These are phyloP conservation scores for Avena insularis DNA, from an alignment of 176 grass and related monocot genomes.

Conservation along the genomic window DNA sequence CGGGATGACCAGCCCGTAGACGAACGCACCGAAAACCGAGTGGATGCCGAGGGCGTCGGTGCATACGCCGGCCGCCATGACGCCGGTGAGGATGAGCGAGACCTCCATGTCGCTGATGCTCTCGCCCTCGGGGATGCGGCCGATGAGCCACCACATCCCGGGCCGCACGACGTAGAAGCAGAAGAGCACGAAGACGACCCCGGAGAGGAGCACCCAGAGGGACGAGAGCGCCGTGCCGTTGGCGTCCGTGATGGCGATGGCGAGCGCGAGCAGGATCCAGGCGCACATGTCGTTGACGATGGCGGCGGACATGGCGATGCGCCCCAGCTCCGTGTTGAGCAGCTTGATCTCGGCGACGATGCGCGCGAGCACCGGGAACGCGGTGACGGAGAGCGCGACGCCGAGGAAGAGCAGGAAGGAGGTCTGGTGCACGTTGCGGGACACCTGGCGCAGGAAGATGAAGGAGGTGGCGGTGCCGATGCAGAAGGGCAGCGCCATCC, in stretches of 20 bases:
- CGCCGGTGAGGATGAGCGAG: constrained; percentile 68
- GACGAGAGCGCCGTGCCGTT: constrained; percentile 52
- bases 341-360: constrained; percentile 91
- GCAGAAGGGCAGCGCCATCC: constrained; percentile 77
- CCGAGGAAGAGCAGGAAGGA: constrained; percentile 86
- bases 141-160: constrained; percentile 75
- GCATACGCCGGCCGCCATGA: constrained; percentile 66
- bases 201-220: constrained; percentile 71
- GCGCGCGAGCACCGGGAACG: constrained; percentile 85
- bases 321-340: constrained; percentile 69
- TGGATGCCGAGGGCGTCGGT: constrained; percentile 79
- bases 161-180: constrained; percentile 77
- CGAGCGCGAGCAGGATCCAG: constrained; percentile 78
- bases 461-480: constrained; percentile 76
- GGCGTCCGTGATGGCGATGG: constrained; percentile 65
- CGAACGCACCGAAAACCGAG: constrained; percentile 73
- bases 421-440: constrained; percentile 54
- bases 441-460: constrained; percentile 63
- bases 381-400: constrained; percentile 76
- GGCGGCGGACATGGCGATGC: constrained; percentile 76
- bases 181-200: constrained; percentile 56
- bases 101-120: constrained; percentile 60
- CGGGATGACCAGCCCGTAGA: constrained; percentile 80
- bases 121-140: constrained; percentile 67
- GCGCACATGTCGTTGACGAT: constrained; percentile 81